Base-by-base conservation (phyloP, 805 yeast species). In the Candida saitoana region DNA sequence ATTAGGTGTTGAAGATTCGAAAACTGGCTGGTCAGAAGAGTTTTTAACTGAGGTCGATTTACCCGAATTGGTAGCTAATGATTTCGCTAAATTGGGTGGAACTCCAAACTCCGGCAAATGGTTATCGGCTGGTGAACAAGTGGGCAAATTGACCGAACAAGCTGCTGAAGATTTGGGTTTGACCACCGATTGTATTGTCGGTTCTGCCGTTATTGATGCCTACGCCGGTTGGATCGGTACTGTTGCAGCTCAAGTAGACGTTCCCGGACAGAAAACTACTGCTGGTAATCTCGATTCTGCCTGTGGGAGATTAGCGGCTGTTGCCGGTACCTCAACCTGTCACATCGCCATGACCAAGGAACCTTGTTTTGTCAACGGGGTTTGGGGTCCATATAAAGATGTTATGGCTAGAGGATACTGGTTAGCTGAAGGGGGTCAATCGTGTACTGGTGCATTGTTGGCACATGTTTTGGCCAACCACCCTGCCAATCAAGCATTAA, bases 141-240 rank as follows among this genome's bases (percentile, higher is more conserved):
- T 93, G 18, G 97, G 97, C 22, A 70, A 80, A 40, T 72, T 93
- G 48, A 71, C 78, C 15, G 67, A 67, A 19, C 53, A 65, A 32
- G 78, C 96, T 3, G 97, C 97, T 17, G 75, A 73, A 34, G 89
- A 87, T 42, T 72, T 93, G 54, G 98, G 98, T 8, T 73, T 93
- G 48, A 77, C 93, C 7, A 75, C 84, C 17, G 72, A 74, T 40
- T 85, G 95, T 65, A 78, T 80, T 24, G 98, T 93, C 33, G 97
- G 96, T 5, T 82, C 95, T 1, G 97, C 96, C 57, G 96, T 93
- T 30, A 93, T 93, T 58, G 99, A 93, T 61, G 97, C 98, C 4
- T 93, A 93, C 59, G 95, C 98, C 3, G 99, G 99, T 35, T 93
- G 98, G 97, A 79, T 93, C 42, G 99, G 99, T 43, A 93, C 98